phyloP scores from a whole-genome alignment of 2,329 filamentous ascomycete species.

The Cordyceps tenuipes region DNA sequence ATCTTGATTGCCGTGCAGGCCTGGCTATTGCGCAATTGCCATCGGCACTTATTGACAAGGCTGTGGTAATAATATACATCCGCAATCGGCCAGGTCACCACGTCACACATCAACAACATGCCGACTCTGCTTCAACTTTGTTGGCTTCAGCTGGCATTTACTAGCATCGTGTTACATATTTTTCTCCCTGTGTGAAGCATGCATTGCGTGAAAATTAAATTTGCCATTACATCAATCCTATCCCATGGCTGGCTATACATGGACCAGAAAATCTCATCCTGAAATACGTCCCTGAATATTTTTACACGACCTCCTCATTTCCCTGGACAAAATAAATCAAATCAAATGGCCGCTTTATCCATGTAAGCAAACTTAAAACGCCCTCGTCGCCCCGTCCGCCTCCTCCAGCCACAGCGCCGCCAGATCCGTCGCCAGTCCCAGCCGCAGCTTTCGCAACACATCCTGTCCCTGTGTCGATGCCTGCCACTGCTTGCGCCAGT shows the following conservation, averaged over 20 bases:
- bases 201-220: neutral
- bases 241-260: neutral
- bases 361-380: slow-evolving; percentile 24
- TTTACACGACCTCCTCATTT: neutral
- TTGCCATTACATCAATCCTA: neutral
- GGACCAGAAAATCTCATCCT: neutral
- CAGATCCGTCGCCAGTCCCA: slow-evolving; percentile 67
- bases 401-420: slow-evolving; percentile 61
- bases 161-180: neutral
- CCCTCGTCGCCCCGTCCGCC: slow-evolving; percentile 43
- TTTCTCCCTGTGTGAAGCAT: neutral
- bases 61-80: neutral
- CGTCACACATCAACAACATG: neutral
- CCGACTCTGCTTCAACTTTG: neutral
- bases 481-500: slow-evolving; percentile 74
- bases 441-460: slow-evolving; percentile 62
- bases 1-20: neutral
- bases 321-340: neutral
- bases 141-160: neutral
- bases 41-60: neutral
- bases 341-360: neutral
- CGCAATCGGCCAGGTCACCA: neutral
- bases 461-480: slow-evolving; percentile 54
- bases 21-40: neutral
- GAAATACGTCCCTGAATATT: neutral